These are phyloP conservation scores for Pinguiococcus pyrenoidosus DNA, from an alignment of 108 stramenopile genomes.

Conservation along the genomic window DNA sequence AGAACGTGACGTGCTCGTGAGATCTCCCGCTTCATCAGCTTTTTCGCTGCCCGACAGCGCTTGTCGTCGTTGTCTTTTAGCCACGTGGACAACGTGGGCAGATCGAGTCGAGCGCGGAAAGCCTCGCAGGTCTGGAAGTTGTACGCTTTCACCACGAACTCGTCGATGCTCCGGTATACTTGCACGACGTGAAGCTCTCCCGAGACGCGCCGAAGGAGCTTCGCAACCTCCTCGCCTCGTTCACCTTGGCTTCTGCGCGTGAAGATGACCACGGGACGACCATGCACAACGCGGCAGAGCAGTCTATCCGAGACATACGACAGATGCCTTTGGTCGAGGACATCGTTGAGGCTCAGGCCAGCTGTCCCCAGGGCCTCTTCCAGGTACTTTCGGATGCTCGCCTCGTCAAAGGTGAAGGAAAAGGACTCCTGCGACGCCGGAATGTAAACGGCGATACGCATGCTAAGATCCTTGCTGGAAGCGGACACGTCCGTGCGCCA, in stretches of 20 bases:
- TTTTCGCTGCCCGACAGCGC: too few relatives aligned
- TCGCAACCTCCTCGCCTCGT: conserved; percentile 27
- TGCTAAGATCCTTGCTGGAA: not conserved
- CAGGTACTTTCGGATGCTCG: conserved; percentile 22
- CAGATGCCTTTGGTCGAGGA: conserved; percentile 10
- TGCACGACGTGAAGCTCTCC: conserved; percentile 29
- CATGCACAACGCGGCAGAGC: conserved; percentile 15
- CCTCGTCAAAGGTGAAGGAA: conserved; percentile 21
- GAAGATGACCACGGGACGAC: conserved; percentile 31
- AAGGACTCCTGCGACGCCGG: conserved; percentile 30
- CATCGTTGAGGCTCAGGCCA: conserved; percentile 32
- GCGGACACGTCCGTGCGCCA: not conserved
- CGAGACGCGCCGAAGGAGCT: conserved; percentile 9
- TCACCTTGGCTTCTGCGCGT: conserved; percentile 27
- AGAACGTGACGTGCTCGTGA: too few relatives aligned
- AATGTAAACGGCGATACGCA: conserved; percentile 22
- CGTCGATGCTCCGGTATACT: conserved; percentile 29
- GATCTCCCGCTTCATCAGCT: not conserved
- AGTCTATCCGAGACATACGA: not conserved
- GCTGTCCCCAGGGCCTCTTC: conserved; percentile 23
- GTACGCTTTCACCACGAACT: conserved; percentile 29
- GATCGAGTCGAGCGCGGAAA: not conserved
- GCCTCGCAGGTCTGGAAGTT: conserved; percentile 10
- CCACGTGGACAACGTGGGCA: not conserved
- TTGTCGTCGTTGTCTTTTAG: not conserved